Base-by-base conservation (phyloP, 805 yeast genomes). In the Cyberlindnera subsufficiens region DNA sequence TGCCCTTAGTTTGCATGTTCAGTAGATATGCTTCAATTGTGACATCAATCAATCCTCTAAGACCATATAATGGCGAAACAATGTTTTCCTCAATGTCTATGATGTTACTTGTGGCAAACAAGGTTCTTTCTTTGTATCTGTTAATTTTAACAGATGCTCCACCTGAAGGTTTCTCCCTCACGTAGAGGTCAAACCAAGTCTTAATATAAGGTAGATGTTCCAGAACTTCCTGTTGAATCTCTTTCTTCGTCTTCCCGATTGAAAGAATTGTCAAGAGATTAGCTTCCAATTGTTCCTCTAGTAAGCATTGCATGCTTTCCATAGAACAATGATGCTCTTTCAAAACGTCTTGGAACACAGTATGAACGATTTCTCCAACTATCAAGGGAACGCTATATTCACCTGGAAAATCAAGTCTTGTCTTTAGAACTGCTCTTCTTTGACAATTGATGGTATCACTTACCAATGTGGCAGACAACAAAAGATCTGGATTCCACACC, bases 21-120 rank as follows among this genome's bases (percentile, higher is more conserved):
- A 66, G 65, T 8, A 73, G 57, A 20, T 66, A 60, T 0, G 85
- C 83, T 51, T 83, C 84, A 2, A 88, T 72, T 0, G 96, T 88
- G 3, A 83, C 96, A 65, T 93, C 99, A 15, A 90, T 78, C 52
- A 82, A 77, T 0, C 99, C 99, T 51, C 87, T 78, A 8, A 93
- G 63, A 0, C 99, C 99, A 65, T 75, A 89, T 57, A 77, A 74
- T 0, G 97, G 96, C 0, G 97, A 87, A 88, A 95, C 81, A 13
- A 93, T 82, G 53, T 81, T 85, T 55, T 93, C 97, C 61, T 93
- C 99, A 9, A 87, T 77, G 55, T 86, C 96, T 30, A 87, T 66
- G 8, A 89, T 75, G 44, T 82, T 79, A 14, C 77, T 68, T 0
- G 85, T 78, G 0, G 82, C 68, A 34, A 80, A 67, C 10, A 64